Percentiles rank a stretch among this genome's conserved stretches.
Evolutionary conservation across 495 filamentous ascomycete species (phyloP).

Genomic region (Trichoderma erinaceum): DNA sequence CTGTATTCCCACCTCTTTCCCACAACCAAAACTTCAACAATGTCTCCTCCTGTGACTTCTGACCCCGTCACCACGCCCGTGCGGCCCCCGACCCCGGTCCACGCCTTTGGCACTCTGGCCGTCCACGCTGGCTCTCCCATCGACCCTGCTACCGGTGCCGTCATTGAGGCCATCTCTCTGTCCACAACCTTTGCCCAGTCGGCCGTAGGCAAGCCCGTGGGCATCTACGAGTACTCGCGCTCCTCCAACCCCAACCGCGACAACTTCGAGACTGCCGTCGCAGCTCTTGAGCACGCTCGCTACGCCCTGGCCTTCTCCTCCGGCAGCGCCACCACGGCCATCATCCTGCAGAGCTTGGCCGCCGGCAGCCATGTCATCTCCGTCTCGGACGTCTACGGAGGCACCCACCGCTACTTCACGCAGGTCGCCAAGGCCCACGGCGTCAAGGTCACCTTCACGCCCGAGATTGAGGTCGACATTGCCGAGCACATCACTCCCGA

Average conservation of each 20-base stretch:
- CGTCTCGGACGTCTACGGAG: slow-evolving; percentile 95
- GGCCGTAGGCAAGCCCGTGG: slow-evolving; percentile 70
- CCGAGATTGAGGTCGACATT: slow-evolving; percentile 81
- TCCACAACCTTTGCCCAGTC: slow-evolving; percentile 83
- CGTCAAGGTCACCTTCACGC: slow-evolving; percentile 89
- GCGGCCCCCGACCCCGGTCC: slow-evolving; percentile 25
- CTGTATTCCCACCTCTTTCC: background rate
- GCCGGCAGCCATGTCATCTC: slow-evolving; percentile 90
- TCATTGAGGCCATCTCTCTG: slow-evolving; percentile 84
- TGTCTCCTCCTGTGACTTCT: slow-evolving; percentile 13
- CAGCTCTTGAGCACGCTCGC: slow-evolving; percentile 84
- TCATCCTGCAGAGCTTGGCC: slow-evolving; percentile 86
- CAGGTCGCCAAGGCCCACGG: slow-evolving; percentile 93
- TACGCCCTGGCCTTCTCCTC: slow-evolving; percentile 94
- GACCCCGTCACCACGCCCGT: slow-evolving; percentile 28
- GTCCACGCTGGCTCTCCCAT: slow-evolving; percentile 82
- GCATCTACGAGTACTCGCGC: slow-evolving; percentile 75
- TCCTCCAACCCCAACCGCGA: slow-evolving; percentile 71
- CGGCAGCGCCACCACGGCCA: slow-evolving; percentile 89
- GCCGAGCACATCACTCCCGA: slow-evolving; percentile 74
- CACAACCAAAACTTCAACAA: slow-evolving; percentile 2
- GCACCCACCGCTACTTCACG: slow-evolving; percentile 98
- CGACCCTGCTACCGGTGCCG: slow-evolving; percentile 78
- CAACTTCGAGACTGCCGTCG: slow-evolving; percentile 65
- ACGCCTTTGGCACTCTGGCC: slow-evolving; percentile 75